Evolutionary conservation across 352 stramenopile genomes (phyloP), one percentile per base, ranked within the genome.

Genomic region (Phytophthora ohioensis): DNA sequence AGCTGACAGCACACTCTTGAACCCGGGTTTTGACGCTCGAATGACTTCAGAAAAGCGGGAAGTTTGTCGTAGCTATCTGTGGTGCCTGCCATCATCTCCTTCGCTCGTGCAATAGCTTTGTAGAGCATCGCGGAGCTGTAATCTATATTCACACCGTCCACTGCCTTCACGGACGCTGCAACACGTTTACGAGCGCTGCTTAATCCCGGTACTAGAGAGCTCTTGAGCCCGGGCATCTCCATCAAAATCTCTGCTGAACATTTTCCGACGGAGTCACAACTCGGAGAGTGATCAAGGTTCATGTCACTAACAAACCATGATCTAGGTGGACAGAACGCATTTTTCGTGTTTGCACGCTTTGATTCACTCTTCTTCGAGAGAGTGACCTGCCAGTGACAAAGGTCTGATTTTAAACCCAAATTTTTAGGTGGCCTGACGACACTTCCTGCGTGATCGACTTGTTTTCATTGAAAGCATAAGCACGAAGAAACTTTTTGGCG

Each of bases 401-500:
- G 13, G 2, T 17, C 30, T 3, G 49, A 67, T 7, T 2, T 45
- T 48, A 67, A 2, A 2, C 3, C 48, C 36, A 67, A 38, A 54
- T 17, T 3, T 45, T 45, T 13, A 7, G 6, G 32, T 67, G 15
- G 2, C 59, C 59, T 8, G 47, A 67, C 35, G 15, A 15, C 0
- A 1, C 27, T 30, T 3, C 38, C n/a, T 67, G 47, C 9, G 39
- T n/a, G n/a, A 67, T 67, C 3, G 59, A 47, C 48, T 60, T 67
- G 31, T 59, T 67, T 11, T 67, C 48, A 34, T 67, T 67, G 21
- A 67, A 59, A 4, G 59, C 47, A 13, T 59, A 67, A 3, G 31
- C 30, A 13, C 38, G 36, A 6, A 60, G 41, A 12, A 67, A 59
- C n/a, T 12, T 5, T 5, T 47, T 60, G 10, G 36, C 31, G 7